Evolutionary conservation across 1,284 basidiomycete species (phyloP), one percentile per base, ranked within the genome.

Genomic region (Cutaneotrichosporon sp.): DNA sequence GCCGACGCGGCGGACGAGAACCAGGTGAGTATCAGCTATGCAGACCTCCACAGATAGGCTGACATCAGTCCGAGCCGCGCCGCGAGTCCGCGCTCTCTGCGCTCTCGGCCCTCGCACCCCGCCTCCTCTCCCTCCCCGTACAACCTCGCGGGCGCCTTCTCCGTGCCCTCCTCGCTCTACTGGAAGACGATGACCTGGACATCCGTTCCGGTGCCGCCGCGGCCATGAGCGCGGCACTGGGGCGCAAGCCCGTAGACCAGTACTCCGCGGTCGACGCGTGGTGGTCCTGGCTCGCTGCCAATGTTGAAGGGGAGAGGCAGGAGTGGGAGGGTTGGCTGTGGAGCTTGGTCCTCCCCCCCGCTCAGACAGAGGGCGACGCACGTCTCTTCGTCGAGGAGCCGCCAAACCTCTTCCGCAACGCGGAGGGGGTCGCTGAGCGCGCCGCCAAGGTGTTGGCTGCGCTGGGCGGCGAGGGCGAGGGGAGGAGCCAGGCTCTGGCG

Each of bases 371-470:
- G 56, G 66, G 18, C 22, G n/a, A 42, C 53, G 67, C 66, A 6
- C 69, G 70, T 20, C 62, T 80, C 20, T 80, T 80, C 68, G 74
- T 72, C 16, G 67, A 72, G 27, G 79, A 80, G 58, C 71, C 75
- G 25, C 67, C 75, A 0, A 80, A 80, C 60, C 70, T 79, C 22
- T 80, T 72, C 68, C 71, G 74, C 10, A 70, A 79, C 60, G 57
- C 70, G 14, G 60, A 73, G 1, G 62, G 65, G 16, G 74, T 74
- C 34, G 66, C 69, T 0, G 20, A 22, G 4, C 51, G 67, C 22
- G 76, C 75, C 7, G 60, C 69, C 0, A 33, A 24, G 24, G 25
- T 72, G 6, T 60, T 74, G 11, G 27, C 52, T 2, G 9, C 20
- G 5, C 33, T 53, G 4, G 22, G 20, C 20, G 3, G 29, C 7